Evolutionary conservation across 2,329 filamentous ascomycete species (phyloP).

Genomic region (Aspergillus sp.): DNA sequence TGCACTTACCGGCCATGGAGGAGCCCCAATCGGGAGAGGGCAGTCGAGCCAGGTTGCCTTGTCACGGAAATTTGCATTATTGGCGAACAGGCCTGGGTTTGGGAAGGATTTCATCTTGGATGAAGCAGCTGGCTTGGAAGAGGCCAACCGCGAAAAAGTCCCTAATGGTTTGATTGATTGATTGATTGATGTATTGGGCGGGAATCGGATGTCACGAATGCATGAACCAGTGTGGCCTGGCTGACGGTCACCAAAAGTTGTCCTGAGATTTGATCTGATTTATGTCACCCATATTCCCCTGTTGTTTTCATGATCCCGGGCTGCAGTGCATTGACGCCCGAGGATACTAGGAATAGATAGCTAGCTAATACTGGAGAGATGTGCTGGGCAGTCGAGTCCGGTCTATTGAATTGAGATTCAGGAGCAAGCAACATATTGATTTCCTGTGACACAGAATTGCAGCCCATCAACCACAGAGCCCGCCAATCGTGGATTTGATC

Average conservation of each 20-base stretch:
- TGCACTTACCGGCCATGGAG: constrained; percentile 7
- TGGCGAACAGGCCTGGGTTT: constrained; percentile 15
- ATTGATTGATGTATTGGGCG: background rate
- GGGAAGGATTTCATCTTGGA: constrained; percentile 6
- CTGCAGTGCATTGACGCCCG: too few relatives aligned
- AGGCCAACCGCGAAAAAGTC: background rate
- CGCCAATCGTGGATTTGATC: background rate
- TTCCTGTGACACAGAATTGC: too few relatives aligned
- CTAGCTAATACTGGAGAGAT: too few relatives aligned
- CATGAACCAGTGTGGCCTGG: background rate
- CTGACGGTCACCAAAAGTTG: constrained; percentile 2
- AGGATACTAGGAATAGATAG: background rate
- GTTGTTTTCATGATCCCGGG: constrained; percentile 1
- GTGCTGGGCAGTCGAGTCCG: too few relatives aligned
- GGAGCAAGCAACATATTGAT: too few relatives aligned
- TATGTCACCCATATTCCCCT: background rate
- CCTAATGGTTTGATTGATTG: background rate
- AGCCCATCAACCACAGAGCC: too few relatives aligned
- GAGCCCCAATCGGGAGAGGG: background rate
- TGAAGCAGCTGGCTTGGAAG: background rate
- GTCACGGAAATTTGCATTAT: constrained; percentile 10
- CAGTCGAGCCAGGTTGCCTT: too few relatives aligned
- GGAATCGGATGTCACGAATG: constrained; percentile 3
- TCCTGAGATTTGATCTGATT: background rate
- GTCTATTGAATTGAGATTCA: too few relatives aligned